Base-by-base conservation (phyloP, 306 rosid species). In the Adenanthera pavonina region DNA sequence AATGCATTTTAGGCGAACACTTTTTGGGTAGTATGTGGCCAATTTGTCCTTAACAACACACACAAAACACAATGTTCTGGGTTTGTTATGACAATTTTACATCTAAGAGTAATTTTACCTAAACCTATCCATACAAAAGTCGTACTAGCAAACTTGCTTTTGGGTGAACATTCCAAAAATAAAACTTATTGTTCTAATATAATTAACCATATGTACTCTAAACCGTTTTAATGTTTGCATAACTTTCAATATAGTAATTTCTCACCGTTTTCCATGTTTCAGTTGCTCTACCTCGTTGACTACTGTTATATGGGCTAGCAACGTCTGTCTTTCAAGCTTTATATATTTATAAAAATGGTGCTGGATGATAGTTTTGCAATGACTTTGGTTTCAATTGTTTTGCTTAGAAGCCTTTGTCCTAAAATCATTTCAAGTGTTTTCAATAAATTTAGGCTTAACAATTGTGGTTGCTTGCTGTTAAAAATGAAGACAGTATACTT, bases 171-270 rank as follows among this genome's bases (percentile, higher is more conserved):
- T 51, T 15, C 56, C 56, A 5, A 15, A 51, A 51, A 25, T 15
- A 3, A 13, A 51, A 51, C 56, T 51, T 13, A 15, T 51, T 51
- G 19, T 51, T 51, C 56, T 6, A 4, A 13, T 14, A 51, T 6
- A 51, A 51, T 15, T 15, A 13, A n/a, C 56, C 56, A 51, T 3
- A 51, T 15, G 4, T 13, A 19, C 19, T 48, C 53, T 53, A 30
- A 38, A 44, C 19, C 56, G 74, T 72, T 70, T 69, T 51, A 74
- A 68, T 75, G 73, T 47, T 75, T 56, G 35, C 71, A 76, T 12
- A 77, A 69, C 74, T 36, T 48, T 34, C 19, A 12, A 48, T 48
- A 48, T 25, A 33, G 16, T 49, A 52, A 64, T 75, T 56, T 56
- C 71, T 57, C 69, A 69, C 75, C 13, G 3, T 48, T 3, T 15